Base-by-base conservation (phyloP, 208 protist genomes). In the Trypanosoma grayi region DNA sequence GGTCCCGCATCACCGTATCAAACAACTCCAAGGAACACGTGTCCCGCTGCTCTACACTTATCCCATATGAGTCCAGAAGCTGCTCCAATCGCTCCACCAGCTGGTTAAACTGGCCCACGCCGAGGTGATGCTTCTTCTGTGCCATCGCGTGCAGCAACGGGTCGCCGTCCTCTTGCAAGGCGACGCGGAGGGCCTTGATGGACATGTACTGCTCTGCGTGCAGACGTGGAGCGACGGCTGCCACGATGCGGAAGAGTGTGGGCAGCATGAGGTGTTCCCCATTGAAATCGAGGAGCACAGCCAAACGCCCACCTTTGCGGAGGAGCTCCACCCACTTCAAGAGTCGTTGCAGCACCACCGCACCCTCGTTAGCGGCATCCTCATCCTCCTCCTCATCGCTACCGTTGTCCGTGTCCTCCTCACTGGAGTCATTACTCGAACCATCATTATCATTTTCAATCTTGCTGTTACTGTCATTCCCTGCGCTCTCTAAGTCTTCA, bases 151-250 rank as follows among this genome's bases (percentile, higher is more conserved):
- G 44, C 20, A 73, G 54, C 2, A 90, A 36, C 7, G 59, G 66
- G 54, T 72, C 60, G 14, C 30, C 50, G 3, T 36, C 51, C 9
- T 63, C 61, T 3, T 66, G 50, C 47, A 90, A 59, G 6, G 65
- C 74, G 9, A 87, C 57, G 6, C 89, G 89, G 48, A 95, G 70
- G 2, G 75, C 89, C 51, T 83, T 85, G 16, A 91, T 75, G 6
- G 85, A 91, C 33, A 92, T 60, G 58, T 81, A 90, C 36, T 92
- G 75, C 73, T 95, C 85, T 1, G 77, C 66, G 50, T 77, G 81
- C n/a, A 93, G 48, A 16, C 56, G 53, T 8, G 89, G 85, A 1
- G 83, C 66, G 8, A 95, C 56, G n/a, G 77, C 77, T 16, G 73
- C 77, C 4, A 75, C 67, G 6, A 82, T 52, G 9, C 66, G 54